A percentile compares a stretch with the other conserved stretches of the same genome.
phyloP scores from a whole-genome alignment of 371 early-diverging fungal species.

The Syncephalastrum contaminatum region DNA sequence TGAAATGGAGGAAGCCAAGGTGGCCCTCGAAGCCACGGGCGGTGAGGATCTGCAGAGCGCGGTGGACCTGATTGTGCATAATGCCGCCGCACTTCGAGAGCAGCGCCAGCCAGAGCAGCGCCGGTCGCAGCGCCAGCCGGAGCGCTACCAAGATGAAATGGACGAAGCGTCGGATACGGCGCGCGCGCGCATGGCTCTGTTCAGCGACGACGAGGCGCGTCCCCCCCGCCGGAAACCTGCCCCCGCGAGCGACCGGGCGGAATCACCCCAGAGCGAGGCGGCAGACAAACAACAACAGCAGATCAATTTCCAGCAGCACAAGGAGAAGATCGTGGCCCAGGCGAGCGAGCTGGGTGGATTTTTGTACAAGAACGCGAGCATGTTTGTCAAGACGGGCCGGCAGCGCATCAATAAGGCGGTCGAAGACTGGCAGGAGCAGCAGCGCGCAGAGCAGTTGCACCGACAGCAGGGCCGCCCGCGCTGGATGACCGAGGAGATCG shows the following conservation, averaged over 20 bases:
- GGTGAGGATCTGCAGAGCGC: constrained; percentile 62
- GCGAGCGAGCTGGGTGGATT: constrained; percentile 73
- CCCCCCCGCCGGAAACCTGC: background rate
- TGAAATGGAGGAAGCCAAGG: constrained; percentile 53
- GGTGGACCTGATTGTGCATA: constrained; percentile 63
- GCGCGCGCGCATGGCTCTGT: constrained; percentile 15
- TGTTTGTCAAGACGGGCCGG: constrained; percentile 68
- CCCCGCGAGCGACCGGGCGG: background rate
- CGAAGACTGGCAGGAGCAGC: constrained; percentile 61
- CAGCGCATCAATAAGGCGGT: constrained; percentile 65
- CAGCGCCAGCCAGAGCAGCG: constrained; percentile 7
- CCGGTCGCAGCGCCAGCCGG: constrained; percentile 1
- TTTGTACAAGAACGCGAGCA: constrained; percentile 71
- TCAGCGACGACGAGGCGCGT: constrained; percentile 13
- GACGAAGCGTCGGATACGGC: constrained; percentile 13
- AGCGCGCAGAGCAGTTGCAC: constrained; percentile 27
- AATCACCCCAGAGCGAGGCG: background rate
- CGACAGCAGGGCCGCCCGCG: constrained; percentile 31
- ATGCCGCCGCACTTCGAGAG: constrained; percentile 38
- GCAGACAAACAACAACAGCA: background rate
- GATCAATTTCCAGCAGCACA: constrained; percentile 46
- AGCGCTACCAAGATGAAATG: constrained; percentile 5
- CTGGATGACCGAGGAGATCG: constrained; percentile 38
- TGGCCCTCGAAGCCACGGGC: constrained; percentile 65
- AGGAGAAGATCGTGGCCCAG: constrained; percentile 61